Evolutionary conservation across 306 rosid genomes (phyloP), one percentile per base, ranked within the genome.

Genomic region (Dalbergia cochinchinensis): DNA sequence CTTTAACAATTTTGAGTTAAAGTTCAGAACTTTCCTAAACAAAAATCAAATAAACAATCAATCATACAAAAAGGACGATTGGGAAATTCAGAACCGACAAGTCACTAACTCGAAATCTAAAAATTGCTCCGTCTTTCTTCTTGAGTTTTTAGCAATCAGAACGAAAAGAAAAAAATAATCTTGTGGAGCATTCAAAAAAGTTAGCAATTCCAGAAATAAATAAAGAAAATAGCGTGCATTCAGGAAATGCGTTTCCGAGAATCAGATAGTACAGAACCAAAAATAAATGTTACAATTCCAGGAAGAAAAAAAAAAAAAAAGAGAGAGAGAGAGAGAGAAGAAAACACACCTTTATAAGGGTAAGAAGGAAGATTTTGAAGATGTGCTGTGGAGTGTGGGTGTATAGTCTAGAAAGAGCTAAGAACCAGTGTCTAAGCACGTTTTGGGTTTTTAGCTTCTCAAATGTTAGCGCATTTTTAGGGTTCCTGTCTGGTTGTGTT

Each of bases 281-380:
- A 76, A 26, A 39, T 18, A 19, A 11, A 8, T 10, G 18, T 2
- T 2, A 5, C 4, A 31, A 61, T 26, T 48, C 26, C 31, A 26
- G 31, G 0, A 26, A 22, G 1, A 0, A 22, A 22, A 22, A 22
- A 22, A n/a, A n/a, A 26, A 20, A 20, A 20, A 20, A 1, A 20
- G 22, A 20, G 22, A 20, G 22, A 20, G 0, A 20, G 22, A 26
- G 53, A 62, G 48, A 53, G 13, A 57, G 47, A 11, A 37, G 16
- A 8, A 77, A 74, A 60, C 19, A 6, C 66, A 85, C 84, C 84
- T 79, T 35, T 69, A 14, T 26, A 77, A 41, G 59, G 1, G 53
- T 20, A 70, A 62, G 78, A 63, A 14, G 37, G 76, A 75, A 68
- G 55, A 59, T n/a, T 22, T 39, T 39, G 82, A 74, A 68, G 70